Percentiles rank a stretch among this genome's conserved stretches.
Conservation (phyloP, 1,284 basidiomycete genomes). For the Peniophora sp. region DNA sequence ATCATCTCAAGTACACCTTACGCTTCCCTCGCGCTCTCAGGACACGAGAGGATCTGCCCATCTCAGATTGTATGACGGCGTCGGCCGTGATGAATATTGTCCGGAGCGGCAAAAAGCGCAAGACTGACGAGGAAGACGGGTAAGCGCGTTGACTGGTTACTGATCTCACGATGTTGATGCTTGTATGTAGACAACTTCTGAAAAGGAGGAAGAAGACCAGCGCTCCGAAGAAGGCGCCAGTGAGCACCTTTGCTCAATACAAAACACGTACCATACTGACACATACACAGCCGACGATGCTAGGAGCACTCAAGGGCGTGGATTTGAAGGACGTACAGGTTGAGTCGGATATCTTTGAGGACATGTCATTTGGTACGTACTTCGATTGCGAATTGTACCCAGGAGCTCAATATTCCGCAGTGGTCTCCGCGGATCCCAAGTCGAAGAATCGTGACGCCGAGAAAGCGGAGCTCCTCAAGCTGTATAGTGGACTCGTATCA, state of each 20-base stretch:
- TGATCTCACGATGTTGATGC: conserved; percentile 1
- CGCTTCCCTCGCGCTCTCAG: conserved; percentile 81
- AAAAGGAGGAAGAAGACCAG: conserved; percentile 53
- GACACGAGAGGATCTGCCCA: conserved; percentile 68
- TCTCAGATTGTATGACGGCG: conserved; percentile 63
- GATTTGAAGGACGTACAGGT: conserved; percentile 51
- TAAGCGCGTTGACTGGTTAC: conserved; percentile 18
- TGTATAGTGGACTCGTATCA: no score
- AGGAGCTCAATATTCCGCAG: conserved; percentile 26
- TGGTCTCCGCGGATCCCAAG: conserved; percentile 72
- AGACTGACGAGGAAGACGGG: conserved; percentile 54
- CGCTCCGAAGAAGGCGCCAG: conserved; percentile 40
- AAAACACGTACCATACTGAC: conserved; percentile 4
- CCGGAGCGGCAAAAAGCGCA: conserved; percentile 60
- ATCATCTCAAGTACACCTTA: conserved; percentile 72
- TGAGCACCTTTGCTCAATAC: no score
- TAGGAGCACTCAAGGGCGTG: conserved; percentile 59
- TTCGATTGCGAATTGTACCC: background rate
- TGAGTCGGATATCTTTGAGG: conserved; percentile 62
- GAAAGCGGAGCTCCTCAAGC: conserved; percentile 53
- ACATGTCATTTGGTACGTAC: conserved; percentile 65
- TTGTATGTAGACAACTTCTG: conserved; percentile 35
- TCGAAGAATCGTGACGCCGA: conserved; percentile 62
- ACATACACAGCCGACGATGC: conserved; percentile 41
- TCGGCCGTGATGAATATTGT: conserved; percentile 50